These are phyloP conservation scores for Geotrichum candidum DNA, from an alignment of 1,139 yeast species.

Conservation along the genomic window DNA sequence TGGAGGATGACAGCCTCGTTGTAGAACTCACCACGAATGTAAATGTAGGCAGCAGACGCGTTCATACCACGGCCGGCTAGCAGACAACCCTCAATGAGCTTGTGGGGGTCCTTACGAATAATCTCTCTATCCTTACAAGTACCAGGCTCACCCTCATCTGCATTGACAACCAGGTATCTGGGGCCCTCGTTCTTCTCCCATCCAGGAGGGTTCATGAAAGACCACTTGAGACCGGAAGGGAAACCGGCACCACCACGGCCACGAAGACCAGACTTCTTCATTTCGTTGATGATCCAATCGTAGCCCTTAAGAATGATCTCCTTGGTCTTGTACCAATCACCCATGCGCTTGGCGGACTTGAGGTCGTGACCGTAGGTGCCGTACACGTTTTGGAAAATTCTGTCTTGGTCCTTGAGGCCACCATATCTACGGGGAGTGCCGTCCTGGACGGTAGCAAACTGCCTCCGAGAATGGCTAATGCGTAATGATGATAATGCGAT, in stretches of 20 bases:
- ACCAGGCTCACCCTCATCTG: constrained; percentile 93
- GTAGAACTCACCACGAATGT: constrained; percentile 84
- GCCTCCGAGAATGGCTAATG: constrained; percentile 3
- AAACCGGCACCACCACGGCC: constrained; percentile 94
- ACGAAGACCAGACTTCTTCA: constrained; percentile 76
- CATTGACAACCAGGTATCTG: constrained; percentile 78
- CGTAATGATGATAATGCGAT: constrained; percentile 9
- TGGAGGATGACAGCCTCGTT: constrained; percentile 69
- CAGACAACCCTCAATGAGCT: constrained; percentile 80
- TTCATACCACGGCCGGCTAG: constrained; percentile 88
- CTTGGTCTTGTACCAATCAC: constrained; percentile 88
- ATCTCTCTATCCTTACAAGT: constrained; percentile 89
- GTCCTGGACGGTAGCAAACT: constrained; percentile 33
- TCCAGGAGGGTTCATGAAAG: constrained; percentile 91
- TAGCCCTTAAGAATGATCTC: constrained; percentile 78
- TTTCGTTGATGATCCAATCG: constrained; percentile 80
- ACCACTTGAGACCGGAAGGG: constrained; percentile 87
- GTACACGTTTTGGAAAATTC: constrained; percentile 79
- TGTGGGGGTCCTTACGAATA: constrained; percentile 84
- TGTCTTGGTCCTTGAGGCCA: constrained; percentile 72
- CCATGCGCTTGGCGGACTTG: constrained; percentile 68
- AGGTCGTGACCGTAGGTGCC: constrained; percentile 69
- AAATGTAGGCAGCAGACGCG: constrained; percentile 86
- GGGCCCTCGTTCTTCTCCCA: constrained; percentile 88
- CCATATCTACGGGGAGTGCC: constrained; percentile 53